A percentile compares a stretch with the other conserved stretches of the same genome.
These are phyloP conservation scores for Cyberlindnera saturnus DNA, from an alignment of 805 yeast genomes.

Conservation along the genomic window DNA sequence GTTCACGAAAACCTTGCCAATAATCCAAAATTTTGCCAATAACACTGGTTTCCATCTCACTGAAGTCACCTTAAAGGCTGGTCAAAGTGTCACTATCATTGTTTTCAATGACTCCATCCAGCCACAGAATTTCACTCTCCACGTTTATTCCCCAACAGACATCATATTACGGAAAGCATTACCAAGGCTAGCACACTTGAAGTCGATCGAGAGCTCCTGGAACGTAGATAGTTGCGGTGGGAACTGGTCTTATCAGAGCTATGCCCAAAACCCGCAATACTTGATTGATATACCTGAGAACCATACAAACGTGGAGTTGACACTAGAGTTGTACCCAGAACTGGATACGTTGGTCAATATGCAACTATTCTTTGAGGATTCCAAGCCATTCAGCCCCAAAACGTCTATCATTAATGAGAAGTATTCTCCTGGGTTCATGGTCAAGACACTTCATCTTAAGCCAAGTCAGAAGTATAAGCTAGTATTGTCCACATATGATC, in stretches of 20 bases:
- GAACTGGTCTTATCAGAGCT: constrained; percentile 41
- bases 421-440: constrained; percentile 25
- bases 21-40: constrained; percentile 17
- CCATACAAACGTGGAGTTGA: constrained; percentile 13
- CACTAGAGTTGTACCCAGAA: constrained; percentile 20
- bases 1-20: constrained; percentile 10
- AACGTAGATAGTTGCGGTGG: constrained; percentile 43
- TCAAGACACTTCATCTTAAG: constrained; percentile 19
- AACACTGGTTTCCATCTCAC: constrained; percentile 35
- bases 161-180: constrained; percentile 27
- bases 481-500: constrained; percentile 41
- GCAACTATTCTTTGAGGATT: constrained; percentile 37
- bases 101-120: constrained; percentile 8
- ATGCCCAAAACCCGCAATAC: constrained; percentile 52
- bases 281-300: constrained; percentile 25
- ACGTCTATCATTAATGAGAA: constrained; percentile 30
- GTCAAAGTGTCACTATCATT: constrained; percentile 26
- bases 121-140: constrained; percentile 17
- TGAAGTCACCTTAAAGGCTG: constrained; percentile 26
- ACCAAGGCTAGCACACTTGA: constrained; percentile 16
- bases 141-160: constrained; percentile 10
- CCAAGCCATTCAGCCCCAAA: constrained; percentile 27
- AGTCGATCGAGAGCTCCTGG: constrained; percentile 39
- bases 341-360: constrained; percentile 31
- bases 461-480: constrained; percentile 37